Conservation (phyloP, 75 land plant species). For the Pinus taeda region DNA sequence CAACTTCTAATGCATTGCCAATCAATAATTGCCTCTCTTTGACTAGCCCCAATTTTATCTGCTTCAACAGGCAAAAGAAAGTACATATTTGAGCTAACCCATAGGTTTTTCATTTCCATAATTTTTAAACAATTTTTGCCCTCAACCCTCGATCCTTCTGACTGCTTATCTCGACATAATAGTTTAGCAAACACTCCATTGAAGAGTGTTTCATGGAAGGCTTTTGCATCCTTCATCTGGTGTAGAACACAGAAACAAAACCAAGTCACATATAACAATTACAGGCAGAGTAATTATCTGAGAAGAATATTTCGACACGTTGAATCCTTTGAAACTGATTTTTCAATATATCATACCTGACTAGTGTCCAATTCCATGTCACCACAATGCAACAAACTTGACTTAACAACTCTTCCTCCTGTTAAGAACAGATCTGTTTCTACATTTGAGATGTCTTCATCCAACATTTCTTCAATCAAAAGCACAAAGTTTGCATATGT, state of each 20-base stretch:
- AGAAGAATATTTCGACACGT: not conserved
- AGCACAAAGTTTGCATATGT: constrained; percentile 62
- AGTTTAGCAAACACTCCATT: constrained; percentile 87
- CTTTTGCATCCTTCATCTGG: constrained; percentile 75
- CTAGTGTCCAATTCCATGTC: constrained; percentile 32
- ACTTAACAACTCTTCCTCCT: constrained; percentile 43
- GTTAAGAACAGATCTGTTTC: constrained; percentile 51
- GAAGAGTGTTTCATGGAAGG: constrained; percentile 75
- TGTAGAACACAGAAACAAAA: not conserved
- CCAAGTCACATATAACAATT: not conserved
- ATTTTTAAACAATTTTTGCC: constrained; percentile 15
- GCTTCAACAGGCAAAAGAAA: constrained; percentile 60
- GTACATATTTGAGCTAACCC: constrained; percentile 67
- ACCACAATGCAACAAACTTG: constrained; percentile 52
- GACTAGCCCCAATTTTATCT: not conserved
- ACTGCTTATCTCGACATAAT: constrained; percentile 28
- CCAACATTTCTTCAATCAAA: constrained; percentile 53
- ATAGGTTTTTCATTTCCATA: constrained; percentile 28
- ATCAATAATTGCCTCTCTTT: constrained; percentile 27
- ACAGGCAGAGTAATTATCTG: too few relatives aligned
- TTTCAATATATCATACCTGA: constrained; percentile 42
- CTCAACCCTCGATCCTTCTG: constrained; percentile 19
- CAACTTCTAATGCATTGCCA: constrained; percentile 45
- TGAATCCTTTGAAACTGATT: too few relatives aligned
- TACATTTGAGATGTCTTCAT: constrained; percentile 67